Evolutionary conservation across 2,329 filamentous ascomycete genomes (phyloP), one percentile per base, ranked within the genome.

Genomic region (Alternaria novae-zelandiae): DNA sequence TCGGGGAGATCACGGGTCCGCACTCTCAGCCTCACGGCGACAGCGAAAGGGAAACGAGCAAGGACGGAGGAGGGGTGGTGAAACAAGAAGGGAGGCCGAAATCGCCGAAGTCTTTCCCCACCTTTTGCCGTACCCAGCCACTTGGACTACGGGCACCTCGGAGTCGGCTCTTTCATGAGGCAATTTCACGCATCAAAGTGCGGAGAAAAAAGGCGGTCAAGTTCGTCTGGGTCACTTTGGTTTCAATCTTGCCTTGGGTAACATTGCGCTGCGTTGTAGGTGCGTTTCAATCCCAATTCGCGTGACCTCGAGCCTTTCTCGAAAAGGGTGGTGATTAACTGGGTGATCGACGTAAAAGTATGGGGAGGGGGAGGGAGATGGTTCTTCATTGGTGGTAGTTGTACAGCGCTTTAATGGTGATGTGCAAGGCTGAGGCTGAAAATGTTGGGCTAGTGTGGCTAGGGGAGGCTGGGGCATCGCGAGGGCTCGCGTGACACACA

Each of bases 371-470:
- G 15, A 51, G 21, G 28, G 28, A 36, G 15, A 32, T 6, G 28
- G 4, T 5, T 36, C 6, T 15, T 51, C 32, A 51, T 51, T 51
- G 49, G 49, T 51, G 49, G 49, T 32, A 51, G 30, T 15, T 36
- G 49, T 13, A 20, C 49, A 36, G 17, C 49, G 49, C 32, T 51
- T 51, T 51, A 41, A 53, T 53, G 49, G 49, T 41, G 49, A 53
- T 53, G 49, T 13, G 49, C 49, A 53, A 53, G 49, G 30, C 49
- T 53, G 49, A 53, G 49, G 49, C 49, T 53, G 49, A 25, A 25
- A 36, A 53, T 53, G 49, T 53, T 53, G 28, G 49, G 28, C 49
- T 41, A 53, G 20, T 45, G 43, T 53, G 23, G 20, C 49, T 41
- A 53, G 30, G 49, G 49, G 49, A 23, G 49, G 49, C 49, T 53